phyloP scores from a whole-genome alignment of 2,329 filamentous ascomycete genomes.

The Phoma sp. region DNA sequence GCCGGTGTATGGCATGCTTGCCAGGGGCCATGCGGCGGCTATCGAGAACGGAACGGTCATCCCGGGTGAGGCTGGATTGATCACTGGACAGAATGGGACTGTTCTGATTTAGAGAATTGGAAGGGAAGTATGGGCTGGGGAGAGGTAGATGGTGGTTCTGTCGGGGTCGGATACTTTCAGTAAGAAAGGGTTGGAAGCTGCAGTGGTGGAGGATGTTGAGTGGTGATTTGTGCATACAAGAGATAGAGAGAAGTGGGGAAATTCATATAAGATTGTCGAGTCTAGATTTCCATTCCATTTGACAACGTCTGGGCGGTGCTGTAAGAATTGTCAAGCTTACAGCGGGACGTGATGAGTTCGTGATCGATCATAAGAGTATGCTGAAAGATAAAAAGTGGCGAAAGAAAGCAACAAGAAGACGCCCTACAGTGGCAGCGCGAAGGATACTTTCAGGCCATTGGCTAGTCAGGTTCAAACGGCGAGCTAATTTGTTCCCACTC shows the following conservation, averaged over 20 bases:
- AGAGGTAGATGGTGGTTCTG: background rate
- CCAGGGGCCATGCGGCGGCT: conserved; percentile 66
- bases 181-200: no score
- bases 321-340: conserved; percentile 23
- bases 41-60: conserved; percentile 65
- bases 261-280: conserved; percentile 5
- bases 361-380: background rate
- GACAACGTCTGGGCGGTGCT: background rate
- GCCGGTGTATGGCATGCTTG: conserved; percentile 69
- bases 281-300: conserved; percentile 12
- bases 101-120: conserved; percentile 12
- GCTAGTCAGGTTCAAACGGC: background rate
- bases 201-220: no score
- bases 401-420: background rate
- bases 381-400: background rate
- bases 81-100: conserved; percentile 28
- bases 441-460: background rate
- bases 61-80: conserved; percentile 58
- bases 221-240: background rate
- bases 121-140: background rate
- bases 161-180: background rate
- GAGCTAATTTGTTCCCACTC: background rate
- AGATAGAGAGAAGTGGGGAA: background rate
- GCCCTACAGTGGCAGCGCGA: background rate
- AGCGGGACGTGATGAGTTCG: background rate